phyloP scores from a whole-genome alignment of 1,284 basidiomycete species.

The Tausonia pullulans region DNA sequence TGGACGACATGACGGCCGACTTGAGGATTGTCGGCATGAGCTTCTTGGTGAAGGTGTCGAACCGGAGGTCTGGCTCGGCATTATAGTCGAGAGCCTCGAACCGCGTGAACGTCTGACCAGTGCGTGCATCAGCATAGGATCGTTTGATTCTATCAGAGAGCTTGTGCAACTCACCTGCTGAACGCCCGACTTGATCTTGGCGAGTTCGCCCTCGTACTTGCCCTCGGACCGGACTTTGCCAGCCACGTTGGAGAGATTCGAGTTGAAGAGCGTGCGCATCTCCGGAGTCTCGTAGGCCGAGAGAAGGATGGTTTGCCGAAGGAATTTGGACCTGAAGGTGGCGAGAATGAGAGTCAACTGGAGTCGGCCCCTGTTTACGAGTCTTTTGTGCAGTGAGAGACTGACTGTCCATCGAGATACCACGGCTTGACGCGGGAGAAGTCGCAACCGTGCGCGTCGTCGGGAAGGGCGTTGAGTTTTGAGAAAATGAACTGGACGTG shows the following conservation, averaged over 20 bases:
- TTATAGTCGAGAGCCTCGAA: slow-evolving; percentile 63
- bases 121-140: too few species aligned
- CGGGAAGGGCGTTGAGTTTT: slow-evolving; percentile 76
- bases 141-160: background rate
- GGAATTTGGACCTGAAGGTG: slow-evolving; percentile 52
- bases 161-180: slow-evolving; percentile 45
- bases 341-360: background rate
- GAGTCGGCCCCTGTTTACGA: too few species aligned
- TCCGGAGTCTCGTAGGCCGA: slow-evolving; percentile 85
- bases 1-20: slow-evolving; percentile 80
- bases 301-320: slow-evolving; percentile 83
- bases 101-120: slow-evolving; percentile 51
- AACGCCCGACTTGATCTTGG: slow-evolving; percentile 60
- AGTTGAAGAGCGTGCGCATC: slow-evolving; percentile 64
- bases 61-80: slow-evolving; percentile 76
- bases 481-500: slow-evolving; percentile 87
- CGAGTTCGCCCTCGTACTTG: slow-evolving; percentile 53
- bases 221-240: slow-evolving; percentile 66
- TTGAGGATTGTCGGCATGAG: slow-evolving; percentile 70
- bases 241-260: slow-evolving; percentile 62
- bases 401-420: slow-evolving; percentile 88
- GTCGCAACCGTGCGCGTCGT: slow-evolving; percentile 84
- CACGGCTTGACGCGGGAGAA: slow-evolving; percentile 95
- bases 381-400: slow-evolving; percentile 18
- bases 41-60: slow-evolving; percentile 76